Percentiles rank a stretch among this genome's conserved stretches.
These are phyloP conservation scores for Hirschioporus abietinus DNA, from an alignment of 768 basidiomycete species.

Conservation along the genomic window DNA sequence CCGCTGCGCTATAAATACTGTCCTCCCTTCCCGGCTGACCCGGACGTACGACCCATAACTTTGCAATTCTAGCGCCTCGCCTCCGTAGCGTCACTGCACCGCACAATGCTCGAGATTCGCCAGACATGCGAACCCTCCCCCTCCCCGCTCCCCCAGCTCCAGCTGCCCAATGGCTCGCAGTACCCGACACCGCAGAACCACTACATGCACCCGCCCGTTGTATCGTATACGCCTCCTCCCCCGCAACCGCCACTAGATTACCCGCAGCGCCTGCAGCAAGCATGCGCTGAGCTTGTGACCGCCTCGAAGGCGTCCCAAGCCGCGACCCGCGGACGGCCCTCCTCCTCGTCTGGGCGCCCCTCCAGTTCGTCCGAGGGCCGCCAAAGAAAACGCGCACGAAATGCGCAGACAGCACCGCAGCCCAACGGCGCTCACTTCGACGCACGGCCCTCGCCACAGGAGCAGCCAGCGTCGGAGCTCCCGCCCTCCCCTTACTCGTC, in stretches of 20 bases:
- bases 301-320: neutral
- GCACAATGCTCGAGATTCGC: conserved; percentile 62
- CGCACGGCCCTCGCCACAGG: conserved; percentile 14
- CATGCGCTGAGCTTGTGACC: neutral
- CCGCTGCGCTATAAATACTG: conserved; percentile 6
- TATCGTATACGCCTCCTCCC: conserved; percentile 35
- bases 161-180: conserved; percentile 1
- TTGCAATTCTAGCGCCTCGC: conserved; percentile 61
- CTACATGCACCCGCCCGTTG: conserved; percentile 14
- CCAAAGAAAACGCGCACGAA: neutral
- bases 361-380: conserved; percentile 6
- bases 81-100: conserved; percentile 63
- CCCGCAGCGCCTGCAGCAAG: conserved; percentile 1
- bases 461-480: conserved; percentile 38
- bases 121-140: conserved; percentile 19
- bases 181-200: neutral
- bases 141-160: conserved; percentile 17
- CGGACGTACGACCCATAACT: too few species aligned
- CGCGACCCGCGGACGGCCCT: conserved; percentile 21
- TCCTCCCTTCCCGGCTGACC: conserved; percentile 9
- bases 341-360: conserved; percentile 21
- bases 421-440: conserved; percentile 7
- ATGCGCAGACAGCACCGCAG: neutral
- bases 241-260: conserved; percentile 28
- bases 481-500: conserved; percentile 75